phyloP scores from a whole-genome alignment of 140 eudicot genomes.

The Artemisia princeps region DNA sequence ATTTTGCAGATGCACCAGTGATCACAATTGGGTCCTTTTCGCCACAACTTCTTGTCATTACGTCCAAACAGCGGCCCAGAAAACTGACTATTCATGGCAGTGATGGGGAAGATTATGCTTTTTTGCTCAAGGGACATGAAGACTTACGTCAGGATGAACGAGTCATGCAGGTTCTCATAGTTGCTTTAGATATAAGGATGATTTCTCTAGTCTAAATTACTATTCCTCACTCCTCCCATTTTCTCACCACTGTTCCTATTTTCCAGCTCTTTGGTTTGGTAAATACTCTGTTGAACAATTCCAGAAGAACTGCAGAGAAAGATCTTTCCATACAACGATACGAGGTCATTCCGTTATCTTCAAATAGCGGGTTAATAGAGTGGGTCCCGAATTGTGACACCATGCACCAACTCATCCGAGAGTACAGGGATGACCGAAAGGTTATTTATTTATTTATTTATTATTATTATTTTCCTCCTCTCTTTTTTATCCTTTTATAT shows the following conservation, averaged over 20 bases:
- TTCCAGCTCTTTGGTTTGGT: slow-evolving; percentile 91
- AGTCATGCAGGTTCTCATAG: slow-evolving; percentile 77
- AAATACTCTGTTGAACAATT: slow-evolving; percentile 80
- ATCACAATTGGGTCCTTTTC: slow-evolving; percentile 87
- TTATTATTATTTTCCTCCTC: not conserved
- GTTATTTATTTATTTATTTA: slow-evolving; percentile 21
- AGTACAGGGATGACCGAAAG: slow-evolving; percentile 96
- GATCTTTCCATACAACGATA: slow-evolving; percentile 86
- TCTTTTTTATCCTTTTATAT: not conserved
- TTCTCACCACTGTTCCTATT: not conserved
- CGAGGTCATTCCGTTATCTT: slow-evolving; percentile 79
- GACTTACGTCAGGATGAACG: slow-evolving; percentile 98
- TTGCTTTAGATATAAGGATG: not conserved
- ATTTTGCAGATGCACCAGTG: slow-evolving; percentile 58
- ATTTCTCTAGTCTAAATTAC: slow-evolving; percentile 20
- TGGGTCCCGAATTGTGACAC: slow-evolving; percentile 99
- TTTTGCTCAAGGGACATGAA: slow-evolving; percentile 95
- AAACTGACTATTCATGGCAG: slow-evolving; percentile 91
- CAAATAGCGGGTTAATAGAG: slow-evolving; percentile 88
- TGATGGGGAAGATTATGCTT: slow-evolving; percentile 90
- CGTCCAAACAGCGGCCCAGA: slow-evolving; percentile 92
- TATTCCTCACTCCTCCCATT: slow-evolving; percentile 21
- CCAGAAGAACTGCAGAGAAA: slow-evolving; percentile 79
- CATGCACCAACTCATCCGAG: slow-evolving; percentile 87
- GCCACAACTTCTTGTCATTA: slow-evolving; percentile 81